Evolutionary conservation across 1,284 basidiomycete species (phyloP), one percentile per base, ranked within the genome.

Genomic region (Melampsora larici-populina): DNA sequence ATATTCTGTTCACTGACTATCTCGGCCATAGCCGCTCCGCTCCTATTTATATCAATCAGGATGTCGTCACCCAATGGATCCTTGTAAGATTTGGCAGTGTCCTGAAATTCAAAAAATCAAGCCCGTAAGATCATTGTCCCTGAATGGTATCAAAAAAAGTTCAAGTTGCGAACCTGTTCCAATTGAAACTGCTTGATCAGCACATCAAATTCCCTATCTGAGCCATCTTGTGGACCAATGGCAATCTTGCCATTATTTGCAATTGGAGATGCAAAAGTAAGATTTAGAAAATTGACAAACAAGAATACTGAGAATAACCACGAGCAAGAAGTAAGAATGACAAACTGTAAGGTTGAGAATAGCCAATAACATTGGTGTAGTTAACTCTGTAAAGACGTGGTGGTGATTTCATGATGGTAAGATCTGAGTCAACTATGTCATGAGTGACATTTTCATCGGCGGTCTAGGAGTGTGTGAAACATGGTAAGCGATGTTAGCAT

Each of bases 1-100:
- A 99, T 89, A 83, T 98, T 94, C 0, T 97, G 94, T 78, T 92
- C 89, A 0, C 94, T 96, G 15, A 99, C 94, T 80, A 99, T 97
- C 84, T 99, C 96, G 88, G 98, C 91, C 64, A 99, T 87, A 0
- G 91, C 92, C 0, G 89, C 88, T 0, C 96, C 95, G 0, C 94
- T 92, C 81, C 97, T 87, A 82, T 97, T 98, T 78, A 97, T 87
- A 84, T 99, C 95, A 68, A 99, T 89, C 29, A 88, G 86, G 0
- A 90, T 89, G 58, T 68, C 48, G 7, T 86, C 83, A 18, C 87
- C 87, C 17, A 86, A 86, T 0, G 87, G 85, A 72, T 90, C 87
- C 76, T 89, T 89, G 29, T 89, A 90, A 0, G 93, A 93, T 84
- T 98, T 99, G 2, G 93, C 96, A 0, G 96, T 99, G 83, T 99